Evolutionary conservation across 2,329 filamentous ascomycete genomes (phyloP).

Genomic region (Fusarium albidum): DNA sequence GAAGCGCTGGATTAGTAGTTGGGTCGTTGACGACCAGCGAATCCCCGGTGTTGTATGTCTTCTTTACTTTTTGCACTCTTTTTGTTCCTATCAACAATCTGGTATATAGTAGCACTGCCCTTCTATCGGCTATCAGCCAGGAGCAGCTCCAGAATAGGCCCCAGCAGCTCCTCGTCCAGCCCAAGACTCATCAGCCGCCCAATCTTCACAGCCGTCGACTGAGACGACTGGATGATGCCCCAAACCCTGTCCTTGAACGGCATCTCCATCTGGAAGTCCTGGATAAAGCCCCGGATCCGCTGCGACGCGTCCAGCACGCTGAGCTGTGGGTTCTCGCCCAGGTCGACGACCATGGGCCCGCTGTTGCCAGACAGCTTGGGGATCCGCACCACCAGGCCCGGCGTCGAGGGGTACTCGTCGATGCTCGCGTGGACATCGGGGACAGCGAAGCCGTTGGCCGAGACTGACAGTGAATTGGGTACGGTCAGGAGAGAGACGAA

Average conservation of each 20-base stretch:
- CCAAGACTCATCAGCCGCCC: constrained; percentile 37
- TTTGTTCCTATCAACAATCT: too few relatives aligned
- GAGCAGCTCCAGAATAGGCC: constrained; percentile 39
- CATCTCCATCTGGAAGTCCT: constrained; percentile 42
- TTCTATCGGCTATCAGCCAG: constrained; percentile 36
- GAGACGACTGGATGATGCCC: constrained; percentile 25
- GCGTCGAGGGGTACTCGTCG: constrained; percentile 19
- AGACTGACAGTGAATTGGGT: constrained; percentile 2
- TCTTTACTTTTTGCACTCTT: not conserved
- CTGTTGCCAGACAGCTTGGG: not conserved
- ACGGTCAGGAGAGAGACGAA: constrained; percentile 21
- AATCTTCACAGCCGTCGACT: constrained; percentile 29
- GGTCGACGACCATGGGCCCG: not conserved
- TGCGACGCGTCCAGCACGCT: constrained; percentile 21
- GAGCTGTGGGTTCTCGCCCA: constrained; percentile 18
- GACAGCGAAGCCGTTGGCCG: not conserved
- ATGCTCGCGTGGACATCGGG: constrained; percentile 6
- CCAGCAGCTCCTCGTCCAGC: constrained; percentile 34
- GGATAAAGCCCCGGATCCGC: constrained; percentile 28
- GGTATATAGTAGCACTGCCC: too few relatives aligned
- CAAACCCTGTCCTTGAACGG: constrained; percentile 38
- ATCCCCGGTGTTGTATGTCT: constrained; percentile 11
- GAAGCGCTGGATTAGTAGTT: constrained; percentile 6
- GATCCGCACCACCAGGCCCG: constrained; percentile 24
- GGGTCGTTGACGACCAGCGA: constrained; percentile 9